Percentiles rank a stretch among this genome's conserved stretches.
Conservation (phyloP, 768 basidiomycete genomes). For the Floccularia luteovirens region DNA sequence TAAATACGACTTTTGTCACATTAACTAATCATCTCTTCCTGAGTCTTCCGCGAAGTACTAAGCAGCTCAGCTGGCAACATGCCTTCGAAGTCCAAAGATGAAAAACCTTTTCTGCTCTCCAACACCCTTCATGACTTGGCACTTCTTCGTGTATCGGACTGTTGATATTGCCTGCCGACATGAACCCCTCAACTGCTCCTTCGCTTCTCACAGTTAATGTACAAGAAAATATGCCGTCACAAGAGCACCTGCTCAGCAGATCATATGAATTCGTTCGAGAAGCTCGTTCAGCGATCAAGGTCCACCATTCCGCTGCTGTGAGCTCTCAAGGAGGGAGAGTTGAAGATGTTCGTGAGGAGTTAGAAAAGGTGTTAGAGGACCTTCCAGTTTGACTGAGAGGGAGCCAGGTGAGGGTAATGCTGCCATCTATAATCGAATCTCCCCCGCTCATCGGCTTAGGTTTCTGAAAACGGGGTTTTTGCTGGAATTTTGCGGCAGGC, state of each 20-base stretch:
- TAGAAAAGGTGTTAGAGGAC: no score
- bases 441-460: not conserved
- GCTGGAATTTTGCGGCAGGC: no score
- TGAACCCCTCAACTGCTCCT: no score
- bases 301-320: conserved; percentile 44
- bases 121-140: conserved; percentile 69
- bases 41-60: no score
- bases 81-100: conserved; percentile 23
- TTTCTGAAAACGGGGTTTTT: not conserved
- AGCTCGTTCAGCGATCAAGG: conserved; percentile 47
- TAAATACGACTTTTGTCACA: no score
- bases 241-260: conserved; percentile 33
- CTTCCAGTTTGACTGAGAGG: conserved; percentile 23
- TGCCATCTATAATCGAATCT: not conserved
- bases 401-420: not conserved
- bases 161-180: conserved; percentile 22
- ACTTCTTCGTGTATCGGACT: conserved; percentile 53
- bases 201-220: no score
- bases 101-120: conserved; percentile 46
- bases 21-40: no score
- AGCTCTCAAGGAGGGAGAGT: conserved; percentile 45
- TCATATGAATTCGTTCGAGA: conserved; percentile 57
- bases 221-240: no score
- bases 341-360: conserved; percentile 43
- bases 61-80: conserved; percentile 1